A percentile compares a stretch with the other conserved stretches of the same genome.
phyloP scores from a whole-genome alignment of 2,329 filamentous ascomycete genomes.

The Monilinia fructicola region DNA sequence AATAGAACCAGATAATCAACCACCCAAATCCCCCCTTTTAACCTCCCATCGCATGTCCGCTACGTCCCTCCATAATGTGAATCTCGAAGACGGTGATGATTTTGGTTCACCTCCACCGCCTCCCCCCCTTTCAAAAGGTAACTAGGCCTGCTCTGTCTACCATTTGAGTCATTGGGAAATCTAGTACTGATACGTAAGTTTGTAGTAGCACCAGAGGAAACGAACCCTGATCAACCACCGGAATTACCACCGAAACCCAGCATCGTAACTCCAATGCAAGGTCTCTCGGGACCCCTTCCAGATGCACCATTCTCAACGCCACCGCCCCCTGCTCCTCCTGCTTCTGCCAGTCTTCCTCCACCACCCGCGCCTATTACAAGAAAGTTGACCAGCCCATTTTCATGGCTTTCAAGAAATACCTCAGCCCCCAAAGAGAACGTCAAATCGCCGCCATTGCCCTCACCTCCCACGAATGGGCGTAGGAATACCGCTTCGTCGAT shows the following conservation, averaged over 20 bases:
- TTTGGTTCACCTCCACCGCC: slow-evolving; percentile 26
- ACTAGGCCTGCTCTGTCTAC: neutral
- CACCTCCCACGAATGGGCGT: slow-evolving; percentile 46
- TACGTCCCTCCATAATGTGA: slow-evolving; percentile 62
- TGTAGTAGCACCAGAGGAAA: slow-evolving; percentile 32
- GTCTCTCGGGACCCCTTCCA: slow-evolving; percentile 70
- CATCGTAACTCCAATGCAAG: slow-evolving; percentile 54
- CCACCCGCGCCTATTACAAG: slow-evolving; percentile 46
- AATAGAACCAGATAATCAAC: slow-evolving; percentile 32
- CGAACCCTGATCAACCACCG: slow-evolving; percentile 36
- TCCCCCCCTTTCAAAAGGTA: slow-evolving; percentile 22
- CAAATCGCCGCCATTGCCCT: slow-evolving; percentile 52
- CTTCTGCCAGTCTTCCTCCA: slow-evolving; percentile 30
- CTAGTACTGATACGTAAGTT: slow-evolving; percentile 16
- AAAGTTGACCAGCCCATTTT: slow-evolving; percentile 85
- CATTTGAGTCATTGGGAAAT: neutral
- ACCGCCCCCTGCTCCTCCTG: slow-evolving; percentile 40
- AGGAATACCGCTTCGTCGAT: slow-evolving; percentile 80
- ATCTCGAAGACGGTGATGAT: slow-evolving; percentile 49
- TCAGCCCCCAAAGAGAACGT: slow-evolving; percentile 54
- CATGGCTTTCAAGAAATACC: slow-evolving; percentile 74
- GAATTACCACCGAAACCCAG: slow-evolving; percentile 34
- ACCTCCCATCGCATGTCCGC: slow-evolving; percentile 54
- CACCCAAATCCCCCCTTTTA: slow-evolving; percentile 50
- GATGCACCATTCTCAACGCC: slow-evolving; percentile 70